A percentile compares a stretch with the other conserved stretches of the same genome.
These are phyloP conservation scores for Apophysomyces trapeziformis DNA, from an alignment of 371 early-diverging fungal genomes.

Conservation along the genomic window DNA sequence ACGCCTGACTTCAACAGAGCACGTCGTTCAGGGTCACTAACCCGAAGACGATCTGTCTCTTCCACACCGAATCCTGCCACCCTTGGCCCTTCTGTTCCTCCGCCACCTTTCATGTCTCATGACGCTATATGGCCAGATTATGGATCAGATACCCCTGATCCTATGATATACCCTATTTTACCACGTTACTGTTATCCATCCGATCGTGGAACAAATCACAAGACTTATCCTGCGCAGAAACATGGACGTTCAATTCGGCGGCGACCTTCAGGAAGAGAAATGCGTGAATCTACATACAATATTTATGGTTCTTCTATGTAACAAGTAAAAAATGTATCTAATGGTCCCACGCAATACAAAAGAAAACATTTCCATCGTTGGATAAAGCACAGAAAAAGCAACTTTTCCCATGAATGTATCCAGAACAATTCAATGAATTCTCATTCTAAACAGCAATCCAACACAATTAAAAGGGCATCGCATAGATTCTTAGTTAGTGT, in stretches of 20 bases:
- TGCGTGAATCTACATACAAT: neutral
- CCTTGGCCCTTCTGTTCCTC: neutral
- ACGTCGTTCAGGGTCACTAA: neutral
- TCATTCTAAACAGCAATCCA: too few species aligned
- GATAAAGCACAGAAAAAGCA: too few species aligned
- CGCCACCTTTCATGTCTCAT: neutral
- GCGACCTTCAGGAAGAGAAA: neutral
- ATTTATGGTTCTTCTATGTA: slow-evolving; percentile 1
- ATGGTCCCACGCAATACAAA: too few species aligned
- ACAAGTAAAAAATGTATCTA: neutral
- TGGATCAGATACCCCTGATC: neutral
- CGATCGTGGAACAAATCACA: neutral
- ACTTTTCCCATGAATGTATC: too few species aligned
- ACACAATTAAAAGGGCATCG: too few species aligned
- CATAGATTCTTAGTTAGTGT: too few species aligned
- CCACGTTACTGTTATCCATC: neutral
- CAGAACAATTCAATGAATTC: too few species aligned
- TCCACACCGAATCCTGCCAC: neutral
- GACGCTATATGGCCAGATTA: neutral
- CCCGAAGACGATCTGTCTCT: neutral
- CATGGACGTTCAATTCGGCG: neutral
- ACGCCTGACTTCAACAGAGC: neutral
- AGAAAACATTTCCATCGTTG: too few species aligned
- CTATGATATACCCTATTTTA: neutral
- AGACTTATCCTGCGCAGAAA: neutral